These are phyloP conservation scores for Aspergillus proliferans DNA, from an alignment of 2,329 filamentous ascomycete species.

Conservation along the genomic window DNA sequence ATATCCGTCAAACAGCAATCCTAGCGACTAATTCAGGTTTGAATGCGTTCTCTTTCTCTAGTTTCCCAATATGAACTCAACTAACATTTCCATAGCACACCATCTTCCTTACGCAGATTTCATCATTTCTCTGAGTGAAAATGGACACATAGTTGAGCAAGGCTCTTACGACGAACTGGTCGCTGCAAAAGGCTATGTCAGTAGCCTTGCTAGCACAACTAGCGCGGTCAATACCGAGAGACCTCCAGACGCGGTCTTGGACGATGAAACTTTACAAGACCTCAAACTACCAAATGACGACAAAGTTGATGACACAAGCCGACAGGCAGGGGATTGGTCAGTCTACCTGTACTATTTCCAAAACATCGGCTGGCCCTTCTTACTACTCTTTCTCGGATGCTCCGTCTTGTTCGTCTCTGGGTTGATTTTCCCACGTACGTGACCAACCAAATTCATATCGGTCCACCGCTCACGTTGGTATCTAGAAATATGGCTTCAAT, in stretches of 20 bases:
- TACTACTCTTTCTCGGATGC: conserved; percentile 30
- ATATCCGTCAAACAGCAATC: conserved; percentile 34
- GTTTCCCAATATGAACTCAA: neutral
- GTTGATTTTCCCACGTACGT: conserved; percentile 36
- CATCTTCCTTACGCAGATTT: conserved; percentile 39
- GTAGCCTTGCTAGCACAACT: conserved; percentile 22
- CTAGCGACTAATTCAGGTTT: conserved; percentile 32
- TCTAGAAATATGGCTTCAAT: conserved; percentile 36
- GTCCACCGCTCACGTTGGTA: no score
- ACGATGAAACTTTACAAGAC: neutral
- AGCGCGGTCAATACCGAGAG: neutral
- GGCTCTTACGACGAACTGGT: conserved; percentile 35
- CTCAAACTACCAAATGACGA: neutral
- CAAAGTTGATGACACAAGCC: neutral
- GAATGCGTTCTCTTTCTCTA: neutral
- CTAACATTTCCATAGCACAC: conserved; percentile 20
- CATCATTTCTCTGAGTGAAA: conserved; percentile 34
- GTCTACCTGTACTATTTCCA: conserved; percentile 39
- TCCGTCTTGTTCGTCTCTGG: conserved; percentile 35
- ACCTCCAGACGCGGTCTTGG: neutral
- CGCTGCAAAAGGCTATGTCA: conserved; percentile 34
- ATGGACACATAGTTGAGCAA: conserved; percentile 37
- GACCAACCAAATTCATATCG: neutral
- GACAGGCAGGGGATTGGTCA: conserved; percentile 30
- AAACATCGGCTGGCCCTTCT: conserved; percentile 32